Base-by-base conservation (phyloP, 305 asterid species). In the Caryopteris hybrid region DNA sequence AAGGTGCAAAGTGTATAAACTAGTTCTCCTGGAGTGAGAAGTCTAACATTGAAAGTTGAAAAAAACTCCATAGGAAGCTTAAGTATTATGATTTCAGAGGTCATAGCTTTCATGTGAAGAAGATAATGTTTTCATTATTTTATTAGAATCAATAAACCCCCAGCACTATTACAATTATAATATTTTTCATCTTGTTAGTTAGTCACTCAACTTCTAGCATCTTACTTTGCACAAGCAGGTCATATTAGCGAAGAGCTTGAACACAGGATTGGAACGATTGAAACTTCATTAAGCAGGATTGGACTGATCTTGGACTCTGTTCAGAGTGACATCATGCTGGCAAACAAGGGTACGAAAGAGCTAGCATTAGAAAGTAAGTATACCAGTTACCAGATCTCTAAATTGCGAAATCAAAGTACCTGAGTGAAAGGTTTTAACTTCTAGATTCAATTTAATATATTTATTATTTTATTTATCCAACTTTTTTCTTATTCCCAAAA, bases 321-420 rank as follows among this genome's bases (percentile, higher is more conserved):
- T 74, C 99, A 93, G 78, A 74, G 82, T 78, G 97, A 93, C 74
- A 65, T 93, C 73, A 87, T 90, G 86, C 97, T 88, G 84, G 91
- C 77, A 52, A 87, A 86, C 83, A 86, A 81, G 85, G 88, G 92
- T 64, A 88, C 89, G 62, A 91, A 90, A 83, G 97, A 90, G 79
- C 72, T 87, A 61, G 72, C 78, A 53, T 53, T 88, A 55, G 95
- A 88, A 74, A 77, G 99, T 87, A 72, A 84, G 97, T 80, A 70
- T 69, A 58, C 71, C 21, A 16, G 59, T 48, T 60, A 68, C 63
- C 36, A 80, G 20, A 43, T 61, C 29, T 52, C 50, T 57, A 10
- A 36, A 18, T 45, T 20, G 34, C n/a, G n/a, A n/a, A n/a, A n/a
- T n/a, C n/a, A n/a, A n/a, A n/a, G n/a, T n/a, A 46, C 38, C 34